These are phyloP conservation scores for Eucalyptus cladocalyx DNA, from an alignment of 345 rosid species.

Conservation along the genomic window DNA sequence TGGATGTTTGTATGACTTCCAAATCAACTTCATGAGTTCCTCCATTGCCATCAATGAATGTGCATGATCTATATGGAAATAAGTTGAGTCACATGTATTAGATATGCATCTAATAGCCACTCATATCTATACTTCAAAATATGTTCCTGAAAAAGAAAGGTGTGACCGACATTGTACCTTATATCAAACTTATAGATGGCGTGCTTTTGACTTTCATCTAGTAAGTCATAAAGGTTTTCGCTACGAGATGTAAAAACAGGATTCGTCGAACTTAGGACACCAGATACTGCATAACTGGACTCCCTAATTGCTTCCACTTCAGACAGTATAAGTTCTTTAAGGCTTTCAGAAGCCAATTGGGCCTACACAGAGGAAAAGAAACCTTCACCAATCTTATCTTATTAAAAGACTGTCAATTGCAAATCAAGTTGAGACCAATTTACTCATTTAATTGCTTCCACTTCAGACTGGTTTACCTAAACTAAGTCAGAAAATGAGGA, in stretches of 20 bases:
- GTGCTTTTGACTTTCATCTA: slow-evolving; percentile 41
- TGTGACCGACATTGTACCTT: slow-evolving; percentile 21
- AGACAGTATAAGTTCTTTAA: slow-evolving; percentile 32
- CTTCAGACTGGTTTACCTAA: neutral
- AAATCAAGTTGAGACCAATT: neutral
- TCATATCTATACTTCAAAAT: neutral
- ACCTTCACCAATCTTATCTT: neutral
- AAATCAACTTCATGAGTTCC: slow-evolving; percentile 44
- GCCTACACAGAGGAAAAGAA: slow-evolving; percentile 12
- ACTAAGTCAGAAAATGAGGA: neutral
- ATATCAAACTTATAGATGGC: slow-evolving; percentile 56
- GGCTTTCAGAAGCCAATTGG: slow-evolving; percentile 21
- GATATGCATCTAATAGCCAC: neutral
- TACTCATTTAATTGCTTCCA: neutral
- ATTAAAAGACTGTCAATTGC: neutral
- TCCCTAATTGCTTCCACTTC: slow-evolving; percentile 34
- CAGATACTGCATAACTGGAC: slow-evolving; percentile 42
- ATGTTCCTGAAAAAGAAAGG: neutral
- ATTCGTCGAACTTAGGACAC: slow-evolving; percentile 56
- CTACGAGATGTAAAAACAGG: slow-evolving; percentile 40
- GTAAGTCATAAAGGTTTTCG: slow-evolving; percentile 46
- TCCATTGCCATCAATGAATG: slow-evolving; percentile 50
- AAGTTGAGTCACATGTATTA: neutral
- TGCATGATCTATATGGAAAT: slow-evolving; percentile 36
- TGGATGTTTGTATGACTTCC: slow-evolving; percentile 33